Evolutionary conservation across 352 stramenopile genomes (phyloP), one percentile per base, ranked within the genome.

Genomic region (Phytophthora tubulina): DNA sequence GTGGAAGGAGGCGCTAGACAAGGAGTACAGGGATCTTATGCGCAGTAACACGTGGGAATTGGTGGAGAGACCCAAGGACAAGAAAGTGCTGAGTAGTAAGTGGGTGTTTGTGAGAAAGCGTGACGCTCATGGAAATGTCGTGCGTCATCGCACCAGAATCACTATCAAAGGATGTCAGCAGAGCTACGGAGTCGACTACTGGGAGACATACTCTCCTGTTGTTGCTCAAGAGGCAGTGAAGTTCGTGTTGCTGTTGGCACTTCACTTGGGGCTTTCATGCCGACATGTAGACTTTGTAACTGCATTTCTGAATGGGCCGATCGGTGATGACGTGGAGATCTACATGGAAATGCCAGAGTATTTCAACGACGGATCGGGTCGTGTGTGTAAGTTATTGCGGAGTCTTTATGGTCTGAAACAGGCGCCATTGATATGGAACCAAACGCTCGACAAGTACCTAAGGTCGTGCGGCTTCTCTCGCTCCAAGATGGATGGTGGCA

Each of bases 291-390:
- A 49, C 42, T 49, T 49, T 49, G 42, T 49, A 8, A 49, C 45
- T 7, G 45, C 45, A 2, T 52, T 52, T n/a, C 44, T 65, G 13
- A 65, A 50, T 49, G 58, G 44, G n/a, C 46, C 58, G 4, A 57
- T 51, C 51, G n/a, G n/a, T n/a, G 58, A 33, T 3, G 58, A 66
- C 27, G 46, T 33, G 13, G 46, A 66, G 3, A 66, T 58, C 7
- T 66, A 58, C 9, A 66, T 66, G 58, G 58, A 66, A 21, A 66
- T 66, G 27, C 46, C 46, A 6, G 58, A 51, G 7, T 52, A 66
- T 17, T 58, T 65, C n/a, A 46, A 66, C 13, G 46, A 66, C 13
- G 58, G 58, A 0, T 51, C 46, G 2, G 58, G 46, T 33, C 45
- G 58, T 15, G 46, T 53, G 9, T 53, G 46, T 11, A 53, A 53